phyloP scores from a whole-genome alignment of 2,329 filamentous ascomycete species.

The Tetracladium maxilliforme region DNA sequence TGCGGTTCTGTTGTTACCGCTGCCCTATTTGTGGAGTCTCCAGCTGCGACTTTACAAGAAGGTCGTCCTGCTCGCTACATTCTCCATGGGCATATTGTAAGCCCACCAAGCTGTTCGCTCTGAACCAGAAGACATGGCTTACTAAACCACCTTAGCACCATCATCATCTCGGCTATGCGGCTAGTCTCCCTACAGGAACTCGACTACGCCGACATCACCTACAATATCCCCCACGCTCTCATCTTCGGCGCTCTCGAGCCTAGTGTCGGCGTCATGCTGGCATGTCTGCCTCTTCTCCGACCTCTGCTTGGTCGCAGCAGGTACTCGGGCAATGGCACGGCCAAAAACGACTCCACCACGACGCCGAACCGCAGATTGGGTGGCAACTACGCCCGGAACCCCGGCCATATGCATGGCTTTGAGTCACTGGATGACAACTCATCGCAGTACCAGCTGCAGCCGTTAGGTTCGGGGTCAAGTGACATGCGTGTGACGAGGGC shows the following conservation, averaged over 20 bases:
- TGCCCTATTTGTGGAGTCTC: slow-evolving; percentile 28
- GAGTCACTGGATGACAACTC: no score
- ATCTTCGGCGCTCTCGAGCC: slow-evolving; percentile 11
- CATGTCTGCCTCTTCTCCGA: slow-evolving; percentile 2
- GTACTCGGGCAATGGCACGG: no score
- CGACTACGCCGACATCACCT: slow-evolving; percentile 1
- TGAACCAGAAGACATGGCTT: background rate
- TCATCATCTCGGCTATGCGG: slow-evolving; percentile 1
- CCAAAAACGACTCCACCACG: no score
- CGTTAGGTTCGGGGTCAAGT: no score
- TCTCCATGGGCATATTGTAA: slow-evolving; percentile 26
- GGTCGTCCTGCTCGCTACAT: slow-evolving; percentile 23
- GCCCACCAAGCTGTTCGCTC: slow-evolving; percentile 7
- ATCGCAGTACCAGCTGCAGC: no score
- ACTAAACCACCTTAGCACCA: background rate
- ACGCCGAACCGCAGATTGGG: no score
- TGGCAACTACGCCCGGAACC: no score
- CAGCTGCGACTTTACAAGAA: slow-evolving; percentile 25
- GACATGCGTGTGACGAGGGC: no score
- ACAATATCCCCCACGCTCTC: slow-evolving; percentile 4
- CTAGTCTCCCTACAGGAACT: slow-evolving; percentile 1
- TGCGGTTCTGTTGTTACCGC: slow-evolving; percentile 28
- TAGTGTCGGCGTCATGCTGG: slow-evolving; percentile 1
- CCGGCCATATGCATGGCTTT: no score
- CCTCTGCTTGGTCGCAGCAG: no score